Percentiles rank a stretch among this genome's conserved stretches.
phyloP scores from a whole-genome alignment of 2,329 filamentous ascomycete species.

The Botrytis aclada region DNA sequence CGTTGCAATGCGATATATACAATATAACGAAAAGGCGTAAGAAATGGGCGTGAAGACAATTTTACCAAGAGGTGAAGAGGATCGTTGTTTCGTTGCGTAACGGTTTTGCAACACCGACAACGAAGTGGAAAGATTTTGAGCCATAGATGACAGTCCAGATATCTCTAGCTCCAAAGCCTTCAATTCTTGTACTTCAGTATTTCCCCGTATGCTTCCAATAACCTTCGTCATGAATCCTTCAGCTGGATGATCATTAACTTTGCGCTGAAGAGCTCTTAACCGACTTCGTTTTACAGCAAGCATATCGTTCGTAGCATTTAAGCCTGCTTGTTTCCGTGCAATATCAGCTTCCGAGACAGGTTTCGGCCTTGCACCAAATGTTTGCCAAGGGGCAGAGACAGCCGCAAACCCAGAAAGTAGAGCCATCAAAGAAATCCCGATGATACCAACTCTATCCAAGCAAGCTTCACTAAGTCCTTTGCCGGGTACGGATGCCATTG shows the following conservation, averaged over 20 bases:
- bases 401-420: conserved; percentile 85
- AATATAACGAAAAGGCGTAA: conserved; percentile 75
- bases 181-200: conserved; percentile 56
- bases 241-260: conserved; percentile 46
- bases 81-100: conserved; percentile 61
- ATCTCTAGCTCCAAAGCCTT: conserved; percentile 70
- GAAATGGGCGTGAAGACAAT: conserved; percentile 58
- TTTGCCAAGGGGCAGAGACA: conserved; percentile 85
- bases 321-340: conserved; percentile 70
- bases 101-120: conserved; percentile 62
- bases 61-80: conserved; percentile 64
- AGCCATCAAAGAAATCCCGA: conserved; percentile 83
- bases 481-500: conserved; percentile 42
- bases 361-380: conserved; percentile 63
- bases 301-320: conserved; percentile 78
- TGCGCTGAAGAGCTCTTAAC: conserved; percentile 66
- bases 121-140: conserved; percentile 63
- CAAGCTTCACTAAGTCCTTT: conserved; percentile 46
- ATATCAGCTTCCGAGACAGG: conserved; percentile 72
- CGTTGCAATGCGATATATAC: conserved; percentile 75
- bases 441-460: conserved; percentile 72
- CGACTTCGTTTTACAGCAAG: conserved; percentile 70
- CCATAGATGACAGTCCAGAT: conserved; percentile 76
- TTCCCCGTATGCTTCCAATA: conserved; percentile 66
- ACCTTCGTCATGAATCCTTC: conserved; percentile 69